Conservation (phyloP, 129 eudicot species). For the sunflower (Helianthus annuus) region DNA sequence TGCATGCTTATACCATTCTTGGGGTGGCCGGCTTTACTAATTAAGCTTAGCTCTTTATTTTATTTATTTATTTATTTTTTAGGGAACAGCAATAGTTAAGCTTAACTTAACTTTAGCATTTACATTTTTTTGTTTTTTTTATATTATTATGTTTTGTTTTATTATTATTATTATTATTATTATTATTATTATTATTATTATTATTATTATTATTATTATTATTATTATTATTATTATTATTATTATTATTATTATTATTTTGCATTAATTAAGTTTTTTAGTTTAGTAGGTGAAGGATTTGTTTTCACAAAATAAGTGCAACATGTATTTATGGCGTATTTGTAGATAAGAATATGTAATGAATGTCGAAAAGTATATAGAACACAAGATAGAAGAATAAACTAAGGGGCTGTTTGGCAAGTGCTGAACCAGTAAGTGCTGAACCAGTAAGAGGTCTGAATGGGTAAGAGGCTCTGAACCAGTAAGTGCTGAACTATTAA, state of each 20-base stretch:
- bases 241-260: neutral
- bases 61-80: too few species aligned
- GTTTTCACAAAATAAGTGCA: neutral
- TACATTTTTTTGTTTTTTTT: neutral
- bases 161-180: too few species aligned
- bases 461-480: too few species aligned
- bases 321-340: neutral
- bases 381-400: too few species aligned
- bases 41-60: neutral
- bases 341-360: neutral
- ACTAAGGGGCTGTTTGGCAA: too few species aligned
- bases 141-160: neutral
- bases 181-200: too few species aligned
- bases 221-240: too few species aligned
- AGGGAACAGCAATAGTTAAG: too few species aligned
- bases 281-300: neutral
- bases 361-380: neutral
- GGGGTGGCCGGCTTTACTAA: slow-evolving; percentile 34
- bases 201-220: too few species aligned
- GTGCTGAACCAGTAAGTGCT: too few species aligned
- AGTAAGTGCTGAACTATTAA: too few species aligned
- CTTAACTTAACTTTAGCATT: neutral
- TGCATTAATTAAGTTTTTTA: neutral
- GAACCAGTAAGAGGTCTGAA: too few species aligned
- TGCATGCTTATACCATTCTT: slow-evolving; percentile 24